A percentile compares a stretch with the other conserved stretches of the same genome.
phyloP scores from a whole-genome alignment of 176 grass and related monocot genomes.

The Phyllostachys edulis region DNA sequence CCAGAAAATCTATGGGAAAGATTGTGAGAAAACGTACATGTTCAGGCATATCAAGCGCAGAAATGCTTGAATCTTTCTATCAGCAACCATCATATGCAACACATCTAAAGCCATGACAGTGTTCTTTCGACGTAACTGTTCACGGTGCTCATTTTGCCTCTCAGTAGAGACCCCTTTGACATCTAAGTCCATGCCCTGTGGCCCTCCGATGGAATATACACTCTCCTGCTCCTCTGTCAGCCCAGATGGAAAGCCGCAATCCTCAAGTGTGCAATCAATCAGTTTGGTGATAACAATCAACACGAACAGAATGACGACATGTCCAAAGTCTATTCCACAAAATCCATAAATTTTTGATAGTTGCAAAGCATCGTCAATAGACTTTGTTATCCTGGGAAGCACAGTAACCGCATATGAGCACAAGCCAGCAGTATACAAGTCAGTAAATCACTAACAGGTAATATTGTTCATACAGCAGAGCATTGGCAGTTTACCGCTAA shows the following conservation, averaged over 20 bases:
- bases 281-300: constrained; percentile 54
- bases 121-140: constrained; percentile 63
- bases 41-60: constrained; percentile 71
- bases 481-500: not conserved
- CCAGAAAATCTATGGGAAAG: not conserved
- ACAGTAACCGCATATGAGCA: constrained; percentile 7
- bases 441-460: not conserved
- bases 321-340: constrained; percentile 52
- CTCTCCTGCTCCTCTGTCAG: constrained; percentile 29
- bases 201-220: constrained; percentile 37
- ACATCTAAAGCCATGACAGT: constrained; percentile 69
- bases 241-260: constrained; percentile 53
- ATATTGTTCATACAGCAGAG: not conserved
- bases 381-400: constrained; percentile 67
- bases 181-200: constrained; percentile 53
- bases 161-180: constrained; percentile 43
- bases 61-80: constrained; percentile 74
- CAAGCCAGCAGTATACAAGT: not conserved
- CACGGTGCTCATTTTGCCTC: constrained; percentile 54
- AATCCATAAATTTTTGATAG: constrained; percentile 53
- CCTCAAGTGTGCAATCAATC: constrained; percentile 71
- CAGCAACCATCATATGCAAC: constrained; percentile 64
- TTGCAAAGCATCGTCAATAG: constrained; percentile 64
- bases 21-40: constrained; percentile 59
- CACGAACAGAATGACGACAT: constrained; percentile 65